Conservation (phyloP, 768 basidiomycete genomes). For the Tubosaeta sp. region DNA sequence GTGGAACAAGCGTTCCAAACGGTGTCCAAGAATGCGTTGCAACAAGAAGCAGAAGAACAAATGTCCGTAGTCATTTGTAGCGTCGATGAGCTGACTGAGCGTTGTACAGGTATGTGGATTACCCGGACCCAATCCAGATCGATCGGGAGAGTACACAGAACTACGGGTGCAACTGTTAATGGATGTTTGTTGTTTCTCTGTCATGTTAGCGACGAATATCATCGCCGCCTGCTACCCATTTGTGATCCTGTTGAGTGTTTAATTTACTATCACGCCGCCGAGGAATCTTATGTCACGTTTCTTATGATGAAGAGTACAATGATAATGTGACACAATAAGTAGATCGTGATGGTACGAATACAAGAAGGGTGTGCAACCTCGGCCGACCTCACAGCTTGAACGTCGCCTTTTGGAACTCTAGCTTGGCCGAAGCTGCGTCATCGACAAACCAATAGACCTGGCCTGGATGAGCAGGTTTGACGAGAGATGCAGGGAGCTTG, state of each 20-base stretch:
- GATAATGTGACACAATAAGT: constrained; percentile 14
- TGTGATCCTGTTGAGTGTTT: constrained; percentile 32
- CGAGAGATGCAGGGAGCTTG: constrained; percentile 78
- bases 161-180: constrained; percentile 88
- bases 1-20: constrained; percentile 99
- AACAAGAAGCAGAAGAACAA: constrained; percentile 95
- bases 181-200: constrained; percentile 22
- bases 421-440: constrained; percentile 68
- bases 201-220: constrained; percentile 20
- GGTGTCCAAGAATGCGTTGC: constrained; percentile 98
- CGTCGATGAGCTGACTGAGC: constrained; percentile 11
- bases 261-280: constrained; percentile 24
- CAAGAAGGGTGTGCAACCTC: constrained; percentile 14
- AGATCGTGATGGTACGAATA: constrained; percentile 22
- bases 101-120: constrained; percentile 85
- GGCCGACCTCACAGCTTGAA: constrained; percentile 47
- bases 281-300: constrained; percentile 23
- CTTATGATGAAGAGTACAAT: constrained; percentile 7
- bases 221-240: constrained; percentile 30
- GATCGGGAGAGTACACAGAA: constrained; percentile 89
- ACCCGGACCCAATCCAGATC: constrained; percentile 97
- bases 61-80: constrained; percentile 52
- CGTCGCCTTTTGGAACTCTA: constrained; percentile 50
- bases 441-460: constrained; percentile 95
- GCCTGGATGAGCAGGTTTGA: constrained; percentile 74